Evolutionary conservation across 2,329 filamentous ascomycete species (phyloP).

Genomic region (Exutisphaerella laricina): DNA sequence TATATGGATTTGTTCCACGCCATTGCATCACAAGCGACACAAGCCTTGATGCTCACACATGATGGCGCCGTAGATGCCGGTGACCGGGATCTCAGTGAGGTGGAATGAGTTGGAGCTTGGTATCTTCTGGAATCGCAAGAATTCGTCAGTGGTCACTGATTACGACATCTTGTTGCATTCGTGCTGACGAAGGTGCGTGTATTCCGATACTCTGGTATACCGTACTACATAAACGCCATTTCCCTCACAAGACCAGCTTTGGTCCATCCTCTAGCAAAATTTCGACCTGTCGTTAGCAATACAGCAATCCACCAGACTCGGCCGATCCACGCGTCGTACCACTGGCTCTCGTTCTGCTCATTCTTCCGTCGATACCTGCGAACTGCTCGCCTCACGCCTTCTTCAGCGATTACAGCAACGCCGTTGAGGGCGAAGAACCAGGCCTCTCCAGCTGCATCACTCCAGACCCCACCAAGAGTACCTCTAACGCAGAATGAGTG

Average conservation of each 20-base stretch:
- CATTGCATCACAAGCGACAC: too few relatives aligned
- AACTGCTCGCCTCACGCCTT: constrained; percentile 21
- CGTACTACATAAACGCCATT: constrained; percentile 33
- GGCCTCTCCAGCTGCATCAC: constrained; percentile 29
- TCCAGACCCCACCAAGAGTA: constrained; percentile 36
- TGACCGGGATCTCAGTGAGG: too few relatives aligned
- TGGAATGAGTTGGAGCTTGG: too few relatives aligned
- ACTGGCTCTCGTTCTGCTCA: constrained; percentile 19
- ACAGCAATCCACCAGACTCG: constrained; percentile 39
- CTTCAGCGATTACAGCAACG: constrained; percentile 28
- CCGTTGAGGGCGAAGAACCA: constrained; percentile 32
- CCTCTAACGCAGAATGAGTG: constrained; percentile 40
- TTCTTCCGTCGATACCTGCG: constrained; percentile 18
- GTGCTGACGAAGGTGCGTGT: too few relatives aligned
- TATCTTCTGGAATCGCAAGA: too few relatives aligned
- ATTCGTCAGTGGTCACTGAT: too few relatives aligned
- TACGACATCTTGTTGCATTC: too few relatives aligned
- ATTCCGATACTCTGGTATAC: too few relatives aligned
- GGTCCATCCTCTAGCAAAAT: constrained; percentile 42
- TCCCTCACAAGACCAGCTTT: constrained; percentile 38
- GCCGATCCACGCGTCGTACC: constrained; percentile 34
- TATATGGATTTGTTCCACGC: too few relatives aligned
- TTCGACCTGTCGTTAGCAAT: constrained; percentile 37
- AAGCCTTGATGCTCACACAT: too few relatives aligned
- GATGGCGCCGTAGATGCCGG: too few relatives aligned